phyloP scores from a whole-genome alignment of 306 rosid species.

The Canavalia gladiata region DNA sequence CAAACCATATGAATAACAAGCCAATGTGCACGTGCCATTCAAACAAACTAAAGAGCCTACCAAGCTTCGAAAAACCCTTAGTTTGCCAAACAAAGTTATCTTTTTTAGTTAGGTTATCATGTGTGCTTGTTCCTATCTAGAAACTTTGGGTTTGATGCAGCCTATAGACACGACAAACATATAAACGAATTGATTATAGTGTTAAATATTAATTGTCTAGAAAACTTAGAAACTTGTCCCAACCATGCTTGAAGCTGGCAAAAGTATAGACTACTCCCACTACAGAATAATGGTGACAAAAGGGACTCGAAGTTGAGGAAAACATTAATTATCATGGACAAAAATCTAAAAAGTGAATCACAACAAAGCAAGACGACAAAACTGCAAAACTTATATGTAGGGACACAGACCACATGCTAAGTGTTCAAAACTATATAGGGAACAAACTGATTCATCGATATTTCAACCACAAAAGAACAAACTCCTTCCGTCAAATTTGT shows the following conservation, averaged over 20 bases:
- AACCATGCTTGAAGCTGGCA: slow-evolving; percentile 44
- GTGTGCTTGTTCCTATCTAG: slow-evolving; percentile 34
- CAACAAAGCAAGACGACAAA: slow-evolving; percentile 47
- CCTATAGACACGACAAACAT: slow-evolving; percentile 1
- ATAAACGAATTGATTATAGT: not conserved
- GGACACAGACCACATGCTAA: slow-evolving; percentile 9
- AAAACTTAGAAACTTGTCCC: slow-evolving; percentile 44
- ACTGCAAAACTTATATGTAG: slow-evolving; percentile 29
- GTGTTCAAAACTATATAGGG: not conserved
- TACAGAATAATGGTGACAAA: slow-evolving; percentile 47
- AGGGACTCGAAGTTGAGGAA: slow-evolving; percentile 50
- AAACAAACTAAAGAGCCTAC: slow-evolving; percentile 6
- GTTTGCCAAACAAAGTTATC: slow-evolving; percentile 17
- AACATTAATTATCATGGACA: slow-evolving; percentile 19
- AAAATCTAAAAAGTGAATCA: slow-evolving; percentile 37
- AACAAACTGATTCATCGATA: not conserved
- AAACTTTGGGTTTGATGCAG: slow-evolving; percentile 49
- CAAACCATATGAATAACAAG: no score
- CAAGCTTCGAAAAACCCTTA: slow-evolving; percentile 11
- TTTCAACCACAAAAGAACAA: slow-evolving; percentile 19
- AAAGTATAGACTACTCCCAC: not conserved
- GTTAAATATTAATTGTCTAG: slow-evolving; percentile 22
- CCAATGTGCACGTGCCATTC: not conserved
- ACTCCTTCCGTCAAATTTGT: not conserved
- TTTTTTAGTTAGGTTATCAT: not conserved